Base-by-base conservation (phyloP, 140 eudicot species). In the Senecio squalidus region DNA sequence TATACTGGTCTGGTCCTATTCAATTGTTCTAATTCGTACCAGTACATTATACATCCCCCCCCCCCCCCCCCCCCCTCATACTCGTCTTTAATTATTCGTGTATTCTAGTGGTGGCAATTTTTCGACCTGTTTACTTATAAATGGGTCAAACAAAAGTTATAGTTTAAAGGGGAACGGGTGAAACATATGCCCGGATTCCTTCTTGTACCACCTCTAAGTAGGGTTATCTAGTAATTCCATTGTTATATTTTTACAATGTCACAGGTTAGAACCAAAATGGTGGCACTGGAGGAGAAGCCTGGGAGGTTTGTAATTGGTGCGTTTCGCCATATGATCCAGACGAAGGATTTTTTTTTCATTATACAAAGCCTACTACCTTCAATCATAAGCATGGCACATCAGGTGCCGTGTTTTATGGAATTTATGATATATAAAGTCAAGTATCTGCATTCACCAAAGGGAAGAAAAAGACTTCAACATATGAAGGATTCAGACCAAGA, bases 361-460 rank as follows among this genome's bases (percentile, higher is more conserved):
- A 30, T 92, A 92, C 78, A 88, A 88, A 69, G 99, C 40, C 50
- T 88, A 49, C 62, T 78, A 56, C 99, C 99, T 33, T 92, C 95
- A 16, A 77, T 92, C 24, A 76, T 88, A 55, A 85, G 95, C 81
- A 92, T 92, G 99, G 99, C 96, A 25, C 95, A 95, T 84, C 99
- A 23, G 96, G 96, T 26, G 96, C 96, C 14, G 95, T 93, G 26
- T 93, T 84, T 71, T 93, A 88, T 58, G 96, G 96, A 70, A 83
- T 88, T 26, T 93, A 93, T 58, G 99, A 93, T 43, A 88, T 93
- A 29, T 93, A 34, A 93, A 93, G 55, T 78, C 95, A n/a, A 74
- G 81, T 88, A 86, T 77, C 74, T 93, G 62, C 94, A 58, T 74
- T 93, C 99, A 49, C 94, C 96, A 2, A 79, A 82, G 70, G 99